Evolutionary conservation across 2,329 filamentous ascomycete species (phyloP).

Genomic region (Penicillium frequentans): DNA sequence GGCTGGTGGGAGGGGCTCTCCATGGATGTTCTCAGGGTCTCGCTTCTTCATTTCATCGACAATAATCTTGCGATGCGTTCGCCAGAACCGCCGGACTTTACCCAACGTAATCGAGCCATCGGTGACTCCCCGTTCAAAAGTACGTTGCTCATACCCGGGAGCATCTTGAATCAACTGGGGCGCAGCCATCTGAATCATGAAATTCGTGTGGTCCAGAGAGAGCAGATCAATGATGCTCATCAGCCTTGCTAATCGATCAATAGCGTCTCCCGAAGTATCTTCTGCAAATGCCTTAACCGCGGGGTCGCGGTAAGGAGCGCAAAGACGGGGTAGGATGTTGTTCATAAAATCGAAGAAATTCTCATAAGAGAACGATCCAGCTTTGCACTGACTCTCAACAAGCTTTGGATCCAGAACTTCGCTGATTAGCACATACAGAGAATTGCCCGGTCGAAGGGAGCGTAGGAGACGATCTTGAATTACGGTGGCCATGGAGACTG

Average conservation of each 20-base stretch:
- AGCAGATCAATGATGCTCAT: constrained; percentile 63
- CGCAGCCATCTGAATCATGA: constrained; percentile 61
- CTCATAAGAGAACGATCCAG: constrained; percentile 63
- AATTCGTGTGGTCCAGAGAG: constrained; percentile 65
- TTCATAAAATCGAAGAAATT: constrained; percentile 66
- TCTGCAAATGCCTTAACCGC: constrained; percentile 58
- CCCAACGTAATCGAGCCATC: constrained; percentile 53
- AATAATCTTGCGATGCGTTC: constrained; percentile 37
- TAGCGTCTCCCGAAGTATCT: constrained; percentile 55
- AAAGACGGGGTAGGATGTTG: constrained; percentile 62
- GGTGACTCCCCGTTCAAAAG: constrained; percentile 57
- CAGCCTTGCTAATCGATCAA: constrained; percentile 63
- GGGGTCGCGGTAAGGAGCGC: constrained; percentile 63
- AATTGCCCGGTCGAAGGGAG: constrained; percentile 60
- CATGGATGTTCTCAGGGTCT: constrained; percentile 39
- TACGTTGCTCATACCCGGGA: constrained; percentile 60
- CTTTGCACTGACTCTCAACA: constrained; percentile 58
- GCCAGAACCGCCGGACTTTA: constrained; percentile 58
- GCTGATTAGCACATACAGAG: constrained; percentile 60
- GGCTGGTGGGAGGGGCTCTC: constrained; percentile 34
- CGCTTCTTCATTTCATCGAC: constrained; percentile 54
- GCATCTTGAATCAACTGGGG: constrained; percentile 62
- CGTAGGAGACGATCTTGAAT: constrained; percentile 61
- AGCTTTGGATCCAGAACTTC: constrained; percentile 61
- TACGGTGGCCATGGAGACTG: constrained; percentile 65